Evolutionary conservation across 75 land plant genomes (phyloP).

Genomic region (Isoetes taiwanensis): DNA sequence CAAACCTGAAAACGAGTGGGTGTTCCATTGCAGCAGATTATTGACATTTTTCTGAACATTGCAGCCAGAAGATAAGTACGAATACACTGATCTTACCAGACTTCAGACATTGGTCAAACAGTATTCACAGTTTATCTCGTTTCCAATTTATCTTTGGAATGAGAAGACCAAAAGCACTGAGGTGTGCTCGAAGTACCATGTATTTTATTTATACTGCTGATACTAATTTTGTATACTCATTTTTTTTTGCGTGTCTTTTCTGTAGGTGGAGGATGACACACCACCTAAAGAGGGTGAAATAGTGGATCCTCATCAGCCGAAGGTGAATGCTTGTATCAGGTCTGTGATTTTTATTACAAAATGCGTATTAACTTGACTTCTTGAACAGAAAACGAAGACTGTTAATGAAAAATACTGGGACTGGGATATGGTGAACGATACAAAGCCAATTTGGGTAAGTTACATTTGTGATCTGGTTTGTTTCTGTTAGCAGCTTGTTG

Average conservation of each 20-base stretch:
- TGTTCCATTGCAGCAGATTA: neutral
- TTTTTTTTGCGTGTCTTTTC: neutral
- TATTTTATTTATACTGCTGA: no score
- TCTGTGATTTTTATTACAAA: neutral
- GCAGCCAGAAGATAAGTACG: constrained; percentile 85
- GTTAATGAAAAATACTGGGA: constrained; percentile 87
- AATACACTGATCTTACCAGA: constrained; percentile 56
- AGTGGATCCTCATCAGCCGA: constrained; percentile 14
- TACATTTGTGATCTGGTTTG: neutral
- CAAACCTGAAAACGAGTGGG: neutral
- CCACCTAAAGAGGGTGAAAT: constrained; percentile 40
- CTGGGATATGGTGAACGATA: constrained; percentile 92
- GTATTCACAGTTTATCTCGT: constrained; percentile 94
- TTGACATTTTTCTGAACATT: neutral
- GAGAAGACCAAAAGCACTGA: constrained; percentile 80
- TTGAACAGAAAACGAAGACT: constrained; percentile 59
- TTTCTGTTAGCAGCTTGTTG: constrained; percentile 1
- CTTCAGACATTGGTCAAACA: constrained; percentile 79
- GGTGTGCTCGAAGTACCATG: no score
- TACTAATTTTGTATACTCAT: neutral
- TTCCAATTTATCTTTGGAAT: constrained; percentile 91
- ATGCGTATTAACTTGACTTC: neutral
- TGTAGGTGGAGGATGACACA: constrained; percentile 60
- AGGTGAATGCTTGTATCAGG: no score
- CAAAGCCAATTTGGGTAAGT: constrained; percentile 95